phyloP scores from a whole-genome alignment of 306 rosid species.

The Herpetospermum pedunculosum region DNA sequence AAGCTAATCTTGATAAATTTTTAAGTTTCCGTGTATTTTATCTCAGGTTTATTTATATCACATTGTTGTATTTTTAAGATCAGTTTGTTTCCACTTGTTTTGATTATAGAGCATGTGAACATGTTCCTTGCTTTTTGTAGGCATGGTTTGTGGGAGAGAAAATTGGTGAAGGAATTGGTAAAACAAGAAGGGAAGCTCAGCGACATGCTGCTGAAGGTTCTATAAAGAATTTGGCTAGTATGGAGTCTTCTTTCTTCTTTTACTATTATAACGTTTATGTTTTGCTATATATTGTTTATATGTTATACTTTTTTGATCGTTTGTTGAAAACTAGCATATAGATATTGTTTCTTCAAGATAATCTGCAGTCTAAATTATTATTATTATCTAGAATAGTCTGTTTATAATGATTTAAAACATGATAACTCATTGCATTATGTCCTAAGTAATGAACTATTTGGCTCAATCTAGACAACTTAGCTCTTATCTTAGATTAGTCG shows the following conservation, averaged over 20 bases:
- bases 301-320: neutral
- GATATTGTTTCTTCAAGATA: neutral
- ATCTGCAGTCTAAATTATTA: neutral
- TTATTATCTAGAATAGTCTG: neutral
- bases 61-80: neutral
- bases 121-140: conserved; percentile 30
- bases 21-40: neutral
- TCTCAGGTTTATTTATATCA: neutral
- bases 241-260: conserved; percentile 14
- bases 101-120: conserved; percentile 5
- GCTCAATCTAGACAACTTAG: neutral
- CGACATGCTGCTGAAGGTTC: conserved; percentile 74
- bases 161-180: conserved; percentile 76
- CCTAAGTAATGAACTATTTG: neutral
- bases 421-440: neutral
- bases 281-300: neutral
- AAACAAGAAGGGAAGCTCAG: conserved; percentile 87
- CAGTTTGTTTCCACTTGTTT: neutral
- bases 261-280: conserved; percentile 1
- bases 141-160: conserved; percentile 85
- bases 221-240: conserved; percentile 83
- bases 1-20: neutral
- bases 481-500: neutral
- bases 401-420: neutral
- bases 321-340: neutral